Percentiles rank a stretch among this genome's conserved stretches.
Evolutionary conservation across 768 basidiomycete species (phyloP).

Genomic region (Russula olivacea): DNA sequence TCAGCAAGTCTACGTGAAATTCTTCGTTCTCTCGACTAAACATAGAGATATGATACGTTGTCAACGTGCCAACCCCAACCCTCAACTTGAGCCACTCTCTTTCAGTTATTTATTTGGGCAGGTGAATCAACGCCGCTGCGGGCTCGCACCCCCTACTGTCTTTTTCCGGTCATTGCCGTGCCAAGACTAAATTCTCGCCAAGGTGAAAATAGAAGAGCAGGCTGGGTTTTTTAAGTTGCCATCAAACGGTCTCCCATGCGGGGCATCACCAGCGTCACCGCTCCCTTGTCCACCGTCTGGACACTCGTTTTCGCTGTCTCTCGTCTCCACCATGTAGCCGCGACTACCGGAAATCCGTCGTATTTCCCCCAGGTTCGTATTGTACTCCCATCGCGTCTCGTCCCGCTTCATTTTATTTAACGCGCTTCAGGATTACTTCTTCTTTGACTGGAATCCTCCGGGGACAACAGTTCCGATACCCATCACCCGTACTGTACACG

Average conservation of each 20-base stretch:
- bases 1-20: too few relatives aligned
- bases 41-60: too few relatives aligned
- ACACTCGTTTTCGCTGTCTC: not conserved
- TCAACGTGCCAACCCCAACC: too few relatives aligned
- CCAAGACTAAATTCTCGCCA: too few relatives aligned
- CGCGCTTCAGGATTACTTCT: conserved; percentile 26
- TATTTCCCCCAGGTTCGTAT: conserved; percentile 15
- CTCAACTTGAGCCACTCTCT: too few relatives aligned
- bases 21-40: too few relatives aligned
- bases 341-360: not conserved
- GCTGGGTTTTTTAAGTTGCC: not conserved
- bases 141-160: too few relatives aligned
- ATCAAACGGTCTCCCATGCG: not conserved
- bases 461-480: conserved; percentile 32
- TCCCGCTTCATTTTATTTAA: not conserved
- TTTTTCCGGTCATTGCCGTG: too few relatives aligned
- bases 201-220: too few relatives aligned
- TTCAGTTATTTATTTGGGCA: too few relatives aligned
- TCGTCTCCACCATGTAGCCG: not conserved
- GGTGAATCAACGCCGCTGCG: too few relatives aligned
- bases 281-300: not conserved
- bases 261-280: not conserved
- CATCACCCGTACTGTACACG: conserved; percentile 25
- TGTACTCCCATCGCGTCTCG: not conserved
- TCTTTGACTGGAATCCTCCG: conserved; percentile 32